A percentile compares a stretch with the other conserved stretches of the same genome.
phyloP scores from a whole-genome alignment of 495 filamentous ascomycete species.

The Penicillium maclennaniae region DNA sequence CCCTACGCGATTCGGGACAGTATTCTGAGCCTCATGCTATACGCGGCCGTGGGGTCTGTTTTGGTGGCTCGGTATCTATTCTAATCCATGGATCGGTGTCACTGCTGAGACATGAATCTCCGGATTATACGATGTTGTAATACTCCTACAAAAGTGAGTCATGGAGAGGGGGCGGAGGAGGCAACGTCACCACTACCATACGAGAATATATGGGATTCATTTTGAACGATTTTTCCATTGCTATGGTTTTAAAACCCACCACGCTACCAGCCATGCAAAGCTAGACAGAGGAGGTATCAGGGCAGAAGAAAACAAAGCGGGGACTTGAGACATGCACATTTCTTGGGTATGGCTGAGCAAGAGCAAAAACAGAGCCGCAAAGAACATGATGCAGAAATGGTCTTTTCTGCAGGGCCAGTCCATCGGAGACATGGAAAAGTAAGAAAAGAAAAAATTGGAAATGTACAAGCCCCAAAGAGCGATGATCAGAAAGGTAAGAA shows the following conservation, averaged over 20 bases:
- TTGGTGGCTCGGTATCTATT: too few relatives aligned
- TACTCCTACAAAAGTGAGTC: background rate
- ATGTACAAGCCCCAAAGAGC: background rate
- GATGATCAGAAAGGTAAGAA: conserved; percentile 3
- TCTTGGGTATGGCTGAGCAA: conserved; percentile 22
- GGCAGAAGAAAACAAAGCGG: conserved; percentile 12
- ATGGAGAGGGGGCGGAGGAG: background rate
- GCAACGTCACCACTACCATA: background rate
- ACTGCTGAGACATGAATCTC: too few relatives aligned
- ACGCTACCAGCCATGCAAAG: conserved; percentile 19
- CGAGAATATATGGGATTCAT: background rate
- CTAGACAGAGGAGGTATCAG: conserved; percentile 8
- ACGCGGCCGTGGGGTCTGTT: background rate
- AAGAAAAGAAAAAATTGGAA: conserved; percentile 1
- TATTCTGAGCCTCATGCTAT: background rate
- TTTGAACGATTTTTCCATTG: conserved; percentile 1
- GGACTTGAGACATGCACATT: conserved; percentile 25
- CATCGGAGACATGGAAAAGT: conserved; percentile 2
- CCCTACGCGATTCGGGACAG: background rate
- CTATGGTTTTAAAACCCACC: conserved; percentile 15
- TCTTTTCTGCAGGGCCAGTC: conserved; percentile 10
- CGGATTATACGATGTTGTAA: too few relatives aligned
- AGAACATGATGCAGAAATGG: background rate
- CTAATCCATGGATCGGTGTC: too few relatives aligned
- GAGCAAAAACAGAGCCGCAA: conserved; percentile 13